Evolutionary conservation across 768 basidiomycete species (phyloP), one percentile per base, ranked within the genome.

Genomic region (Pleurotus ostreatus): DNA sequence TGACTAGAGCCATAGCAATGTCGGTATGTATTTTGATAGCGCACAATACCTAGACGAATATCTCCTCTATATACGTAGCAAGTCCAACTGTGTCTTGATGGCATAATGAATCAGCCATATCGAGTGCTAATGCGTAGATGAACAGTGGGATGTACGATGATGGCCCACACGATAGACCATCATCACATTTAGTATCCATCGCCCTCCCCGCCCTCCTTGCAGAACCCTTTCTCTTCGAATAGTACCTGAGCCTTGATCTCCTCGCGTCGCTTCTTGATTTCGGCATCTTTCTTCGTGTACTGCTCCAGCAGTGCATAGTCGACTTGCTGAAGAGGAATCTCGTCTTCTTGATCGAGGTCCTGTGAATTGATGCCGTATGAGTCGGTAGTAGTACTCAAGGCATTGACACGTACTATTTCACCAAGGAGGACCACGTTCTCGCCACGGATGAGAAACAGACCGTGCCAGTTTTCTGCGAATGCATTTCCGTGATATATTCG

Each of bases 351-450:
- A 70, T 98, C 94, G 59, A 97, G 81, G 67, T 97, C 95, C 94
- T 97, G 66, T 13, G 20, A 26, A 39, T 39, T 44, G 61, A 49
- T 55, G 44, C 44, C 51, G 58, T 44, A 45, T 7, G 43, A 30
- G n/a, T 4, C n/a, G 57, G 12, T 39, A 48, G 44, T 34, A 45
- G 44, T 41, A 49, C 55, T 38, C 49, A 52, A 51, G 23, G 56
- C 46, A 47, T 46, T 30, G 46, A n/a, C 20, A 82, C 92, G 68
- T 64, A 96, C 97, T 59, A 99, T 91, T 80, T 99, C 97, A 38
- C 97, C 97, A 18, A 98, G 75, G 58, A 98, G 74, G 34, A 98
- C 97, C 13, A 99, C 97, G 69, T 99, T 99, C 78, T 99, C 97
- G 48, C 97, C 97, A 55, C 97, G 85, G 62, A 99, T 94, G 61